A percentile compares a stretch with the other conserved stretches of the same genome.
Conservation (phyloP, 2,329 filamentous ascomycete species). For the Neonectria coccinea region DNA sequence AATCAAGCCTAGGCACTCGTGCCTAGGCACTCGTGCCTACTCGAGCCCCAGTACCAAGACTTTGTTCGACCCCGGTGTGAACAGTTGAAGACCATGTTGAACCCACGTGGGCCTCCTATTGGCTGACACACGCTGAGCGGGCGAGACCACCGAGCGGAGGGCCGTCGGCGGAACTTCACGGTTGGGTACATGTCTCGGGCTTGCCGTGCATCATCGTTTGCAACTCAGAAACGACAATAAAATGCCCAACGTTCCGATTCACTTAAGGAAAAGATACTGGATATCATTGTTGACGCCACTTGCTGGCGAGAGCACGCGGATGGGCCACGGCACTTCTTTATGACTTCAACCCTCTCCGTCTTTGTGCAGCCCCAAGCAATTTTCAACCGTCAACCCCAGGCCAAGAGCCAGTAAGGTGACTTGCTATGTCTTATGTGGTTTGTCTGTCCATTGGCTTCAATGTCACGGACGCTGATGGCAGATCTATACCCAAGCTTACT, state of each 20-base stretch:
- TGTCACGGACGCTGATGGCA: background rate
- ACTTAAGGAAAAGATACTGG: background rate
- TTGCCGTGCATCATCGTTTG: background rate
- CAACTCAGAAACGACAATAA: background rate
- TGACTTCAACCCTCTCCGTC: no score
- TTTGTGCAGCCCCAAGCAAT: no score
- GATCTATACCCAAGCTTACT: background rate
- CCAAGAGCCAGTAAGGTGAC: no score
- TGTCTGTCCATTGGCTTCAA: no score
- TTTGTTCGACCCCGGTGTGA: background rate
- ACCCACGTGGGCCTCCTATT: slow-evolving; percentile 19
- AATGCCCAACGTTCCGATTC: background rate
- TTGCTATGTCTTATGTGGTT: no score
- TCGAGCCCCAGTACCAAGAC: background rate
- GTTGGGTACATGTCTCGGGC: background rate
- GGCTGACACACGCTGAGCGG: background rate
- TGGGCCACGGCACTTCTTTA: no score
- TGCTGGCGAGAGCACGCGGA: no score
- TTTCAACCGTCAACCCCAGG: no score
- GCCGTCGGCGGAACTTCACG: background rate
- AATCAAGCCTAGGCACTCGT: background rate
- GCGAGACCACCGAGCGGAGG: background rate
- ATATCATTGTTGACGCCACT: no score
- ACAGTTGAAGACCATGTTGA: background rate
- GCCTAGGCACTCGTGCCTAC: background rate